phyloP scores from a whole-genome alignment of 1,284 basidiomycete genomes.

The Ganoderma boninense region DNA sequence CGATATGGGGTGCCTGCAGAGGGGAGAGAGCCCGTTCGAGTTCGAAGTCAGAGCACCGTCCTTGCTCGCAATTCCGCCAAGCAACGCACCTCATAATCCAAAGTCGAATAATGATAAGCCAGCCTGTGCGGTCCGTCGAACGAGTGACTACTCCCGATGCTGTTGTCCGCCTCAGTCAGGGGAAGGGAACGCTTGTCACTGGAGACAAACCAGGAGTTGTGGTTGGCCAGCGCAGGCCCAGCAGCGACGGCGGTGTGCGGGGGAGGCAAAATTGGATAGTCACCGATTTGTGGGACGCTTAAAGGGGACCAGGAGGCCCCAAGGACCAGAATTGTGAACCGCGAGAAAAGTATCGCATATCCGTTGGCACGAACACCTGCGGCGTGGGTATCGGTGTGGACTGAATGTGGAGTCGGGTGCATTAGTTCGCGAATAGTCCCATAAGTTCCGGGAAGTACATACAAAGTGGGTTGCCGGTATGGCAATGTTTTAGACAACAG shows the following conservation, averaged over 20 bases:
- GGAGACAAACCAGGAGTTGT: neutral
- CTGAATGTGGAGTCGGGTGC: constrained; percentile 1
- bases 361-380: constrained; percentile 9
- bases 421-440: constrained; percentile 11
- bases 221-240: neutral
- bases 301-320: constrained; percentile 11
- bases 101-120: constrained; percentile 6
- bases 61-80: too few relatives aligned
- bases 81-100: constrained; percentile 19
- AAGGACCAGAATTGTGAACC: neutral
- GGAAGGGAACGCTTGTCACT: neutral
- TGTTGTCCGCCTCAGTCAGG: neutral
- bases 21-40: neutral
- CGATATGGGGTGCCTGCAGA: constrained; percentile 12
- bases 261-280: constrained; percentile 17
- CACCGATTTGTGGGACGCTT: constrained; percentile 23
- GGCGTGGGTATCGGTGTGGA: constrained; percentile 15
- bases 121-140: neutral
- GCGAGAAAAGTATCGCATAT: constrained; percentile 11
- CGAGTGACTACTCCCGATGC: neutral
- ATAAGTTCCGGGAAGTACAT: constrained; percentile 13
- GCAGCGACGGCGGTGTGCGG: constrained; percentile 8
- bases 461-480: constrained; percentile 17
- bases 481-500: constrained; percentile 24
- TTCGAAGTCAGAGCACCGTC: constrained; percentile 5